phyloP scores from a whole-genome alignment of 495 filamentous ascomycete species.

The Aspergillus ellipticus region DNA sequence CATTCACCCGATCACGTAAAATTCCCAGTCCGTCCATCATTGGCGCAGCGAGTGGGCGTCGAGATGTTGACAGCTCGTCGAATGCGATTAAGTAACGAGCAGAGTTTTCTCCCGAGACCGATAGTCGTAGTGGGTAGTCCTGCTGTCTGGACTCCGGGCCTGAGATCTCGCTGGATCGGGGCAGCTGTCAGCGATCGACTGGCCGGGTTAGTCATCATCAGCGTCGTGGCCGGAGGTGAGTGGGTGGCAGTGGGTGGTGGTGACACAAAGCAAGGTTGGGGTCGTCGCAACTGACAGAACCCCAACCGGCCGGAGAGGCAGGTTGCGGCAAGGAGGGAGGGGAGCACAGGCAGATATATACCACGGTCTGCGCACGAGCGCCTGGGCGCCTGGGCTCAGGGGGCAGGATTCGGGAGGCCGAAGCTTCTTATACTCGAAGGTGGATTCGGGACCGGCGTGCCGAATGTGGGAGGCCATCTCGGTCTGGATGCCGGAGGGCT shows the following conservation, averaged over 20 bases:
- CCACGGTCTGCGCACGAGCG: background rate
- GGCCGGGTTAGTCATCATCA: background rate
- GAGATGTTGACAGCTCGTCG: background rate
- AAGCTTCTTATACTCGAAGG: slow-evolving; percentile 10
- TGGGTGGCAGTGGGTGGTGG: no score
- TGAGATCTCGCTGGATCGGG: background rate
- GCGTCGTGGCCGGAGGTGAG: no score
- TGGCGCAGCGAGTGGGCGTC: background rate
- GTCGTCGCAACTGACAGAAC: background rate
- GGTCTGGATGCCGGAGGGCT: slow-evolving; percentile 10
- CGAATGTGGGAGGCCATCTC: slow-evolving; percentile 4
- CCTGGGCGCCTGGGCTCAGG: background rate
- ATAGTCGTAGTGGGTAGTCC: no score
- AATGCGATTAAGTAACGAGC: background rate
- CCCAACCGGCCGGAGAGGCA: background rate
- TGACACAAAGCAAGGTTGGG: background rate
- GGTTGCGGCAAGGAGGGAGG: background rate
- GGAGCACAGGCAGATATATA: slow-evolving; percentile 1
- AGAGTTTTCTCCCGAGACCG: background rate
- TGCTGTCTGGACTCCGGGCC: no score
- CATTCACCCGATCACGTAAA: background rate
- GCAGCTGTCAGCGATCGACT: background rate
- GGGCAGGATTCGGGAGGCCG: slow-evolving; percentile 9
- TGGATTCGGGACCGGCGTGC: slow-evolving; percentile 9
- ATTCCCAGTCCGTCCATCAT: background rate